These are phyloP conservation scores for Cystofilobasidium capitatum DNA, from an alignment of 768 basidiomycete species.

Conservation along the genomic window DNA sequence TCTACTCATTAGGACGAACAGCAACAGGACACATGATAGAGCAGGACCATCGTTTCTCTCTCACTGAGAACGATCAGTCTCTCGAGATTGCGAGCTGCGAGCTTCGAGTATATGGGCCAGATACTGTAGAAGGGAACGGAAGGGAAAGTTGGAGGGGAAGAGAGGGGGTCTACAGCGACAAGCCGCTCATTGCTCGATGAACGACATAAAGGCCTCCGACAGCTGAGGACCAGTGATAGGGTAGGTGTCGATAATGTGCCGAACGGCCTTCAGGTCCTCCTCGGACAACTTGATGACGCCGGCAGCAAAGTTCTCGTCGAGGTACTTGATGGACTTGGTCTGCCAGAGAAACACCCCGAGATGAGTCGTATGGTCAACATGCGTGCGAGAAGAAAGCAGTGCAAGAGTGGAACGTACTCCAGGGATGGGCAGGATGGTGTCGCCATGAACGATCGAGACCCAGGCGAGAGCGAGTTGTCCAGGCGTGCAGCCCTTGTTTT, in stretches of 20 bases:
- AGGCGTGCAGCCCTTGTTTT: constrained; percentile 36
- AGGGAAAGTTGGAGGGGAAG: too few relatives aligned
- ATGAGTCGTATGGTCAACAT: constrained; percentile 14
- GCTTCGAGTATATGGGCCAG: too few relatives aligned
- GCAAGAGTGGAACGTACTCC: constrained; percentile 29
- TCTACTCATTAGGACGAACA: too few relatives aligned
- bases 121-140: too few relatives aligned
- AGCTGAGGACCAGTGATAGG: background rate
- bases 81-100: too few relatives aligned
- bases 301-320: constrained; percentile 37
- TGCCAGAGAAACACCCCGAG: too few relatives aligned
- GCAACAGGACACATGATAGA: too few relatives aligned
- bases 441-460: constrained; percentile 35
- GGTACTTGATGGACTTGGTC: constrained; percentile 15
- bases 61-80: too few relatives aligned
- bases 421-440: constrained; percentile 35
- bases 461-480: constrained; percentile 42
- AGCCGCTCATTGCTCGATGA: too few relatives aligned
- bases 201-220: background rate
- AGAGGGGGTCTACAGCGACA: too few relatives aligned
- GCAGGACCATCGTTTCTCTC: too few relatives aligned
- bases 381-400: background rate
- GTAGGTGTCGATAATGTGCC: constrained; percentile 25
- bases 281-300: constrained; percentile 31
- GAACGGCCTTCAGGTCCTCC: constrained; percentile 34